phyloP scores from a whole-genome alignment of 768 basidiomycete genomes.

The Suillus placidus region DNA sequence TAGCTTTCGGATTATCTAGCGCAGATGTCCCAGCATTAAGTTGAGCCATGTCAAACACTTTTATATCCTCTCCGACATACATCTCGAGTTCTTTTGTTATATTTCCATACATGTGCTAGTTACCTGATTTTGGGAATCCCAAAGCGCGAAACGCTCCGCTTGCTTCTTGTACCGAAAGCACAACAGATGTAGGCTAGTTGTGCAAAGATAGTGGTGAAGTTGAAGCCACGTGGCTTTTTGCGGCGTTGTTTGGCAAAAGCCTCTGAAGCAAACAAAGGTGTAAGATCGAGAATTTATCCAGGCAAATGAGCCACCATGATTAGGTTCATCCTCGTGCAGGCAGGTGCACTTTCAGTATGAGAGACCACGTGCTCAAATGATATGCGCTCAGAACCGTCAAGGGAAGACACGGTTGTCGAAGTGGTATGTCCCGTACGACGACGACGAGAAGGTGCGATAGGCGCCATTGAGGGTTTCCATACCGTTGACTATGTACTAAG shows the following conservation, averaged over 20 bases:
- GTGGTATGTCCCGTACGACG: constrained; percentile 99
- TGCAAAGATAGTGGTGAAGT: background rate
- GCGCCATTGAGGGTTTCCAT: background rate
- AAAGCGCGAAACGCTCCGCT: too few species aligned
- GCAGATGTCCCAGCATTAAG: constrained; percentile 58
- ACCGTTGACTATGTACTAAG: constrained; percentile 40
- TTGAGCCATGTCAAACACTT: background rate
- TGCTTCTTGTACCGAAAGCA: too few species aligned
- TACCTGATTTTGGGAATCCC: background rate
- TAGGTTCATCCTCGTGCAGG: constrained; percentile 97
- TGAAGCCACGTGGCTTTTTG: background rate
- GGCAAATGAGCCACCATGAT: constrained; percentile 63
- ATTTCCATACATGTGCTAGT: background rate
- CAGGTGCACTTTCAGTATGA: constrained; percentile 32
- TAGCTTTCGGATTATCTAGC: constrained; percentile 71
- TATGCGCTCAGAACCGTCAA: constrained; percentile 78
- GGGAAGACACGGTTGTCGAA: constrained; percentile 97
- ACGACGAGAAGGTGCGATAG: constrained; percentile 88
- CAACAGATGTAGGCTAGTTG: too few species aligned
- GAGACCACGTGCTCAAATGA: constrained; percentile 6
- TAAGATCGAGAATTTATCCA: background rate
- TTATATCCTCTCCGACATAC: background rate
- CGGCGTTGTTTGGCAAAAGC: constrained; percentile 18
- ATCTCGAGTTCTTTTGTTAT: background rate
- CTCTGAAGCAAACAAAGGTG: constrained; percentile 15